Evolutionary conservation across 2,329 filamentous ascomycete genomes (phyloP).

Genomic region (Botrytis elliptica): DNA sequence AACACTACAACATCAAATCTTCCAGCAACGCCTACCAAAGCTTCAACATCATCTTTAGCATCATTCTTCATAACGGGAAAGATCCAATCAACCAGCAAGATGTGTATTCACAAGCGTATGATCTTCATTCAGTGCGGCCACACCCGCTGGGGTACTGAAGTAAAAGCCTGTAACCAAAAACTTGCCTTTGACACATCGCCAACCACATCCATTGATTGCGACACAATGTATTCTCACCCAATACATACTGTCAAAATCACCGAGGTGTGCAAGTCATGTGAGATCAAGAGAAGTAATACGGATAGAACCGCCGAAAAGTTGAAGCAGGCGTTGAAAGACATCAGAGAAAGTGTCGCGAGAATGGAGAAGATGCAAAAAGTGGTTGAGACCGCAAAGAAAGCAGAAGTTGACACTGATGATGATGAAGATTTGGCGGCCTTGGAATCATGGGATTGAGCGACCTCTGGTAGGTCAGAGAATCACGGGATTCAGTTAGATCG

Average conservation of each 20-base stretch:
- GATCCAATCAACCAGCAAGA: constrained; percentile 7
- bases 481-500: background rate
- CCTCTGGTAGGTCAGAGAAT: background rate
- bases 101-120: background rate
- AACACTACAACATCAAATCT: background rate
- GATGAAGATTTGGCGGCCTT: background rate
- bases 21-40: background rate
- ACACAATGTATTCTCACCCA: constrained; percentile 14
- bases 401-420: background rate
- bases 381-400: background rate
- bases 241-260: background rate
- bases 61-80: background rate
- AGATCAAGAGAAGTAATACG: background rate
- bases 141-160: background rate
- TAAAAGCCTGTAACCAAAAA: background rate
- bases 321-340: constrained; percentile 10
- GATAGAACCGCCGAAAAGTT: background rate
- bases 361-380: constrained; percentile 15
- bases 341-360: constrained; percentile 7
- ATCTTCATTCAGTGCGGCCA: constrained; percentile 9
- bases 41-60: background rate
- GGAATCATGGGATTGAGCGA: constrained; percentile 9
- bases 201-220: constrained; percentile 1
- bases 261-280: background rate
- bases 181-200: background rate